phyloP scores from a whole-genome alignment of 768 basidiomycete genomes.

The Agrocybe praecox region DNA sequence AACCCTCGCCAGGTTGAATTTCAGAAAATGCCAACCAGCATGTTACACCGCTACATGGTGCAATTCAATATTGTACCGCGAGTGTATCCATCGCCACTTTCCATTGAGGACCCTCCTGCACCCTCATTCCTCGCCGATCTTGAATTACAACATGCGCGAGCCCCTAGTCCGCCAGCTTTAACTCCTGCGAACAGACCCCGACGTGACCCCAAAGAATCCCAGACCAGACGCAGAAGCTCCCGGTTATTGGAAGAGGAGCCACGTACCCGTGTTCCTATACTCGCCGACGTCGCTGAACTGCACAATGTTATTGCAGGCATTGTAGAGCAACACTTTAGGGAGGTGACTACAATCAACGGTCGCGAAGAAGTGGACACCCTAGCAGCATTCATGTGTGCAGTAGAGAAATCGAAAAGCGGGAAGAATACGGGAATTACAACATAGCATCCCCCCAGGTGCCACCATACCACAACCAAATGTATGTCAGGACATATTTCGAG shows the following conservation, averaged over 20 bases:
- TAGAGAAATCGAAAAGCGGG: conserved; percentile 58
- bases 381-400: conserved; percentile 76
- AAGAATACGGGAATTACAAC: conserved; percentile 13
- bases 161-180: conserved; percentile 50
- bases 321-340: conserved; percentile 74
- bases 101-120: conserved; percentile 68
- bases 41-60: conserved; percentile 71
- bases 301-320: conserved; percentile 68
- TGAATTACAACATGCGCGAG: conserved; percentile 43
- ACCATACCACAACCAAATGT: neutral
- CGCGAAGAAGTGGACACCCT: conserved; percentile 83
- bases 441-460: neutral
- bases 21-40: conserved; percentile 61
- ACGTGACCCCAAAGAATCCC: conserved; percentile 61
- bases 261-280: conserved; percentile 57
- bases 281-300: conserved; percentile 71
- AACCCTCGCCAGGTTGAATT: conserved; percentile 68
- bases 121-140: conserved; percentile 62
- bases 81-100: conserved; percentile 71
- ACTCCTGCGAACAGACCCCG: conserved; percentile 76
- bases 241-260: conserved; percentile 70
- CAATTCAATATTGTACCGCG: conserved; percentile 73
- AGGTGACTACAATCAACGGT: conserved; percentile 47
- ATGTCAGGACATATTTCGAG: neutral
- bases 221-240: conserved; percentile 67